Conservation (phyloP, 2,329 filamentous ascomycete species). For the Colletotrichum agaves region DNA sequence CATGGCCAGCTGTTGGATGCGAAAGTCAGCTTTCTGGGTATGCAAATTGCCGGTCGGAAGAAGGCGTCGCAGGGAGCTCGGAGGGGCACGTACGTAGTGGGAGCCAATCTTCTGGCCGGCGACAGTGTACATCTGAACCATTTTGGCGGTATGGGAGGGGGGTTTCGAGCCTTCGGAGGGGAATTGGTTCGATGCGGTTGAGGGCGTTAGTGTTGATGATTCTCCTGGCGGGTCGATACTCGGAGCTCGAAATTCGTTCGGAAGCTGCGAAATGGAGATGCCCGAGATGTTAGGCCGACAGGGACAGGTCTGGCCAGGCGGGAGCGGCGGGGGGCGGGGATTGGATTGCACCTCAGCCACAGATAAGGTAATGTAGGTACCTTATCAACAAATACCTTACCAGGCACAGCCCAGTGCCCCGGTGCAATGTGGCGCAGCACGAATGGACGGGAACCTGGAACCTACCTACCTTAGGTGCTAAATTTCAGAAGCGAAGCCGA, state of each 20-base stretch:
- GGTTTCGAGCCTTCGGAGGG: slow-evolving; percentile 40
- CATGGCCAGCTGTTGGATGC: slow-evolving; percentile 63
- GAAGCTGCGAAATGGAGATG: slow-evolving; percentile 26
- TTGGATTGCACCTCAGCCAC: no score
- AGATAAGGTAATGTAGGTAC: no score
- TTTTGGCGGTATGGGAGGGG: slow-evolving; percentile 49
- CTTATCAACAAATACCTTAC: no score
- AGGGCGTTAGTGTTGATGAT: slow-evolving; percentile 42
- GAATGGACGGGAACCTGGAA: no score
- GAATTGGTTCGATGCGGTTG: slow-evolving; percentile 43
- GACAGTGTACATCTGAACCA: slow-evolving; percentile 64
- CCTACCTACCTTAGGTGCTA: no score
- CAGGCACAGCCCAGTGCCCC: no score
- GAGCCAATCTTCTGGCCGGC: slow-evolving; percentile 70
- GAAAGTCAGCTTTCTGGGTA: slow-evolving; percentile 39
- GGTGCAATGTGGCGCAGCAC: no score
- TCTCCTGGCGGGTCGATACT: slow-evolving; percentile 31
- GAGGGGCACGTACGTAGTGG: slow-evolving; percentile 64
- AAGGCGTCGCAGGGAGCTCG: slow-evolving; percentile 14
- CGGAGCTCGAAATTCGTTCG: slow-evolving; percentile 40
- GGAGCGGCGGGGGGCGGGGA: slow-evolving; percentile 24
- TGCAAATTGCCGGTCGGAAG: slow-evolving; percentile 17
- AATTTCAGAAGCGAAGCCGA: slow-evolving; percentile 20
- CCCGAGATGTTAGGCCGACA: slow-evolving; percentile 27
- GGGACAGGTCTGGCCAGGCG: not conserved